Conservation (phyloP, 805 yeast species). For the Scheffersomyces amazonensis region DNA sequence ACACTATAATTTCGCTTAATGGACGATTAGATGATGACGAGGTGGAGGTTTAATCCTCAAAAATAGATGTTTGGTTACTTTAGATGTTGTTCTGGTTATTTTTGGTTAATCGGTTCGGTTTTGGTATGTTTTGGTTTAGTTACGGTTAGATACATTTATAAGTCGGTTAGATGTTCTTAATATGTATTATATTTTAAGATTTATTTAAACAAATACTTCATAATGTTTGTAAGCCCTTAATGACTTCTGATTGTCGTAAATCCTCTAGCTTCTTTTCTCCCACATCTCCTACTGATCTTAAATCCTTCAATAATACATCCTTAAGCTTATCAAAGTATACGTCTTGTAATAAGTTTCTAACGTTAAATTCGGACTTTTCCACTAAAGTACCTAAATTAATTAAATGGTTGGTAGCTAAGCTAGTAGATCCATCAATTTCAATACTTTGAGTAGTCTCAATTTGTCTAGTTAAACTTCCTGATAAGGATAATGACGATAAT, state of each 20-base stretch:
- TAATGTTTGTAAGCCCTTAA: constrained; percentile 37
- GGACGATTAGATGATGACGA: background rate
- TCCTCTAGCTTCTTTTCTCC: constrained; percentile 27
- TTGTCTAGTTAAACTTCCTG: constrained; percentile 88
- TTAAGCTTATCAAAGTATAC: constrained; percentile 94
- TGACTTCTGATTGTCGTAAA: constrained; percentile 31
- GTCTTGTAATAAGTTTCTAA: constrained; percentile 85
- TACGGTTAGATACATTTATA: no score
- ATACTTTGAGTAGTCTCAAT: constrained; percentile 52
- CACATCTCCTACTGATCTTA: constrained; percentile 36
- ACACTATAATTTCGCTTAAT: background rate
- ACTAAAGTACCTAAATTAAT: constrained; percentile 81
- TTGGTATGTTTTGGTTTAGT: no score
- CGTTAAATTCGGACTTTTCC: constrained; percentile 83
- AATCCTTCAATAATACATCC: constrained; percentile 63
- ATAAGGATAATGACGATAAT: constrained; percentile 33
- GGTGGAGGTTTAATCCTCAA: no score
- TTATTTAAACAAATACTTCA: no score
- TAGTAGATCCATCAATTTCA: constrained; percentile 25
- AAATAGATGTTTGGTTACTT: no score
- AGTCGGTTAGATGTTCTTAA: no score
- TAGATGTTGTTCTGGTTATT: no score
- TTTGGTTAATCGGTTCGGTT: no score
- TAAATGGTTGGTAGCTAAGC: constrained; percentile 65
- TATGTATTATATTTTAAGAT: no score